Evolutionary conservation across 1,284 basidiomycete genomes (phyloP).

Genomic region (Jaminaea rosea): DNA sequence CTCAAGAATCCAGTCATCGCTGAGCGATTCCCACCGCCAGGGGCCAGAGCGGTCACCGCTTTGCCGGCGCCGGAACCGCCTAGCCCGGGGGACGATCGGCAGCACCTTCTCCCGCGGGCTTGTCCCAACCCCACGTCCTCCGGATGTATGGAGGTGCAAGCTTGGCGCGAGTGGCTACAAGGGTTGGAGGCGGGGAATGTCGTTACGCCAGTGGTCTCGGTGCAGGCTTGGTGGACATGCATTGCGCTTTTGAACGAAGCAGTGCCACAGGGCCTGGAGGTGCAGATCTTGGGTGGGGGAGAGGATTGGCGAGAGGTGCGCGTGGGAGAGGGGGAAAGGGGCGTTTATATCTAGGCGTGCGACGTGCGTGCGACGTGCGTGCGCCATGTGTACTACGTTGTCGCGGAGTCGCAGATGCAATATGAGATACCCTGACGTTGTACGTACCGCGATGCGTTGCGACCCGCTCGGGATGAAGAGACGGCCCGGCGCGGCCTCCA

Average conservation of each 20-base stretch:
- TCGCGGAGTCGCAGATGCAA: too few relatives aligned
- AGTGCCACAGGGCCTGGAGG: conserved; percentile 32
- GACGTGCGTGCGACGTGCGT: too few relatives aligned
- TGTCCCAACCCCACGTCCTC: conserved; percentile 31
- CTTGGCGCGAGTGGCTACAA: conserved; percentile 31
- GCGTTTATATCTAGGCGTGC: too few relatives aligned
- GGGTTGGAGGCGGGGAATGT: conserved; percentile 29
- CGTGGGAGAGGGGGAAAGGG: too few relatives aligned
- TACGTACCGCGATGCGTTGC: too few relatives aligned
- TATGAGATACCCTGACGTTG: too few relatives aligned
- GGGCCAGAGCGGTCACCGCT: conserved; percentile 16
- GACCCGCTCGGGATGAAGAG: too few relatives aligned
- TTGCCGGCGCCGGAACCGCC: conserved; percentile 15
- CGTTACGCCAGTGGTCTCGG: conserved; percentile 31
- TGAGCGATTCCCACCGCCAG: conserved; percentile 37
- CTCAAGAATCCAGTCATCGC: conserved; percentile 29
- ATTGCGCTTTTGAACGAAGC: conserved; percentile 41
- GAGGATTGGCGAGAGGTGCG: conserved; percentile 14
- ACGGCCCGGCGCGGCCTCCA: too few relatives aligned
- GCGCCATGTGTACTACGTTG: too few relatives aligned
- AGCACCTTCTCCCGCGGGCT: conserved; percentile 15
- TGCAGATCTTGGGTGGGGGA: conserved; percentile 34
- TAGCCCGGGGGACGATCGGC: conserved; percentile 8
- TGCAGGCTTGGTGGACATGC: conserved; percentile 45
- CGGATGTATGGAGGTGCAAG: conserved; percentile 25